Percentiles rank a stretch among this genome's conserved stretches.
Conservation (phyloP, 208 protist genomes). For the Crithidia sp. region DNA sequence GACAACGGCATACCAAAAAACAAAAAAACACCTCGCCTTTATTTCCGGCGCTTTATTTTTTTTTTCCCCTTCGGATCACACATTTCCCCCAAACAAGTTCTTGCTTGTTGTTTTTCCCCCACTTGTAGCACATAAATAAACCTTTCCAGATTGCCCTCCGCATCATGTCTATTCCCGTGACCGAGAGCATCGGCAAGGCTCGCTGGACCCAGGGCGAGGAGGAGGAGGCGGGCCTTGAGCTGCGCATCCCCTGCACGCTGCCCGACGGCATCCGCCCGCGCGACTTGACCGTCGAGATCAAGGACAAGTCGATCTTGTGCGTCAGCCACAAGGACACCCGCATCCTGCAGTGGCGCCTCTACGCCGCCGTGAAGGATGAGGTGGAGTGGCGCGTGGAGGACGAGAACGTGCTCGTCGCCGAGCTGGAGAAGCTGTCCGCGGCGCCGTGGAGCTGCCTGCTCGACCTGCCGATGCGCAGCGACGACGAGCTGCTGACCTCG, state of each 20-base stretch:
- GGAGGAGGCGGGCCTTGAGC: slow-evolving; percentile 64
- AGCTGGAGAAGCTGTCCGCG: slow-evolving; percentile 66
- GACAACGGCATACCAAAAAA: too few species aligned
- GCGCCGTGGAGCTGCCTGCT: slow-evolving; percentile 80
- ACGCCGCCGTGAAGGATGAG: slow-evolving; percentile 66
- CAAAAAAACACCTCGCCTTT: too few species aligned
- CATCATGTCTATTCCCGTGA: slow-evolving; percentile 45
- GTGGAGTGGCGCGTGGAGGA: slow-evolving; percentile 86
- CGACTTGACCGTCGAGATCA: slow-evolving; percentile 82
- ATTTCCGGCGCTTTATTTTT: too few species aligned
- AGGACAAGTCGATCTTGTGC: slow-evolving; percentile 76
- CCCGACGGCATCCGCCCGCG: slow-evolving; percentile 66
- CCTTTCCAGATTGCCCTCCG: not conserved
- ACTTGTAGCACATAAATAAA: not conserved
- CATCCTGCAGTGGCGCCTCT: slow-evolving; percentile 89
- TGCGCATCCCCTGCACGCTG: slow-evolving; percentile 74
- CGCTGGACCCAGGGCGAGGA: slow-evolving; percentile 78
- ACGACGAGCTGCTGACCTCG: slow-evolving; percentile 63
- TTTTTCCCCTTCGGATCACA: too few species aligned
- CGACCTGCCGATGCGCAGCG: slow-evolving; percentile 64
- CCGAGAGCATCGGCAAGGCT: slow-evolving; percentile 65
- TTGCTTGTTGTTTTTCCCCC: too few species aligned
- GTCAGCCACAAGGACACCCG: slow-evolving; percentile 62
- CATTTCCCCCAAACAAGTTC: too few species aligned
- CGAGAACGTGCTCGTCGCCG: slow-evolving; percentile 61